Evolutionary conservation across 345 rosid species (phyloP).

Genomic region (Gossypium longicalyx): DNA sequence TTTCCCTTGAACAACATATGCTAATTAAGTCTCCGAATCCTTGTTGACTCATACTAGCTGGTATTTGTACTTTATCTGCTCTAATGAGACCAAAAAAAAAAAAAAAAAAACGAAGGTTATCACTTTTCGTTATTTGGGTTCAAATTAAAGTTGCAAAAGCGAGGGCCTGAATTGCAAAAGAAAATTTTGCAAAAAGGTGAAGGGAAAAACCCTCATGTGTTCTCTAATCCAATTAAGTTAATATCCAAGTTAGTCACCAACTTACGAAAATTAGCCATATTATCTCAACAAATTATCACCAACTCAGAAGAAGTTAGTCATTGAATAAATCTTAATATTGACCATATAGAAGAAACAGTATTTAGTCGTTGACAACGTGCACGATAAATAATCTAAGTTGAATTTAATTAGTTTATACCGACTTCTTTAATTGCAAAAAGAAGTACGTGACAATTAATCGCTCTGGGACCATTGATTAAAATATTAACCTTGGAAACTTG

Average conservation of each 20-base stretch:
- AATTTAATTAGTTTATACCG: not conserved
- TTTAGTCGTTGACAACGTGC: not conserved
- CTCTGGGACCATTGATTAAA: conserved; percentile 1
- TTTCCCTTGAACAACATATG: not conserved
- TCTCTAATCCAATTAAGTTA: not conserved
- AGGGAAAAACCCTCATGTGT: not conserved
- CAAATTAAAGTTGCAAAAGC: not conserved
- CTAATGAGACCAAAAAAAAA: not conserved
- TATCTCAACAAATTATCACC: not conserved
- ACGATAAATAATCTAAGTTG: no score
- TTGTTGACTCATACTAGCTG: not conserved
- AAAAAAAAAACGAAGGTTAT: not conserved
- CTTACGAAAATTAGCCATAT: not conserved
- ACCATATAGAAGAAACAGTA: not conserved
- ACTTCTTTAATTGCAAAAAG: not conserved
- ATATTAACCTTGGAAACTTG: not conserved
- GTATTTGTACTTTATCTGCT: not conserved
- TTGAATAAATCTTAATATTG: not conserved
- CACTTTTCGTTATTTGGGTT: not conserved
- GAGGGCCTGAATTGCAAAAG: not conserved
- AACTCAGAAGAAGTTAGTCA: not conserved
- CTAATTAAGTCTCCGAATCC: not conserved
- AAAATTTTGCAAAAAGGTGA: not conserved
- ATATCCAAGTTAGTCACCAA: not conserved
- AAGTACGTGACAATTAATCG: not conserved